Base-by-base conservation (phyloP, 352 stramenopile species). In the Phytophthora citrophthora region DNA sequence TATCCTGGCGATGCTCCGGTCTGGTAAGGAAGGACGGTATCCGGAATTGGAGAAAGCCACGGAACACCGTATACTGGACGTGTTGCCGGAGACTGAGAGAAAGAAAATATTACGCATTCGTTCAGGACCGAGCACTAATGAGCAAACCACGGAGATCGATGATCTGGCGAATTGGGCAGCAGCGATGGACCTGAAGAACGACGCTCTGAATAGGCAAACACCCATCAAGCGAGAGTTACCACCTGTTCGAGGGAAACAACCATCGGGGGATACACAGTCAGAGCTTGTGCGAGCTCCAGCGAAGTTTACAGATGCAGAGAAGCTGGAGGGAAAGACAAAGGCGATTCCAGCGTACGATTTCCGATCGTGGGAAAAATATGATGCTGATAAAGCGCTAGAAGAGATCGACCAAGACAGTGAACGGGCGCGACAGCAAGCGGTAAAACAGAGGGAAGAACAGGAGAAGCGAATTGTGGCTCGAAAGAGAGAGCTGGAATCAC, bases 311-410 rank as follows among this genome's bases (percentile, higher is more conserved):
- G 29, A 23, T 51, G 20, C 8, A 38, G 47, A 54, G 39, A 60
- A 61, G 3, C 54, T 71, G 32, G 32, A 61, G 16, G 64, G 73
- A 56, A 69, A 72, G 34, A 34, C 45, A 15, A 72, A 77, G 16
- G 64, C 80, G 15, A 95, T 95, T 44, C 80, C 74, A 36, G 90
- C 89, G 9, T 96, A 97, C 71, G 92, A 98, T 67, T 98, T 97
- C 44, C 79, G 89, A 5, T 81, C 88, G 23, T 98, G 93, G 93
- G 88, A 97, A 45, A 96, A 97, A 57, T 97, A 95, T 64, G 77
- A 97, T 26, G 88, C 92, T 8, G 89, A 97, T 39, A 62, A 80
- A 39, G 89, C 88, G n/a, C 74, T 96, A 20, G 58, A 81, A 4
- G 77, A 87, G 29, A 76, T 96, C 32, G 89, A 97, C 11, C 58